Conservation (phyloP, 2,329 filamentous ascomycete species). For the Colletotrichum euphorbiae region DNA sequence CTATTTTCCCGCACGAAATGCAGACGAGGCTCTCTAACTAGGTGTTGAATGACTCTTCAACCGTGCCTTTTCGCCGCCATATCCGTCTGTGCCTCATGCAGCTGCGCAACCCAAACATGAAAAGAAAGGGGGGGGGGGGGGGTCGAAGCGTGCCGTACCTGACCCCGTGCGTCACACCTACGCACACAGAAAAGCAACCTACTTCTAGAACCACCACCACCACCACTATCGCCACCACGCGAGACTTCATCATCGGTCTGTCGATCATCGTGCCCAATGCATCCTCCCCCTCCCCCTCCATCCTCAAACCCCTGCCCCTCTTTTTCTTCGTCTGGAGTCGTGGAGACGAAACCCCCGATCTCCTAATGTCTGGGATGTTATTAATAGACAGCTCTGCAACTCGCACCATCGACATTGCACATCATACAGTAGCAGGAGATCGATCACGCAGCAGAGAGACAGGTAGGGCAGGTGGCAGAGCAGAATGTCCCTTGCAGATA, state of each 20-base stretch:
- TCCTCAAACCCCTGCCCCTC: neutral
- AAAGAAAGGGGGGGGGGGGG: no score
- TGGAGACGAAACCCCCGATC: conserved; percentile 6
- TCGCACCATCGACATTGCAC: conserved; percentile 4
- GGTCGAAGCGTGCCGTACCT: no score
- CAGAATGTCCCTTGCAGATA: conserved; percentile 22
- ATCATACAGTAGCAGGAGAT: no score
- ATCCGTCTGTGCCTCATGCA: neutral
- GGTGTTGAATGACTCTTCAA: neutral
- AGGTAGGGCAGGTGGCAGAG: neutral
- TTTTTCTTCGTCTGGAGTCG: conserved; percentile 26
- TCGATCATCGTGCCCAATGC: neutral
- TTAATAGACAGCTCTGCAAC: conserved; percentile 17
- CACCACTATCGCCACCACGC: neutral
- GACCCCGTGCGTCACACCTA: neutral
- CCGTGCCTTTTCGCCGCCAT: neutral
- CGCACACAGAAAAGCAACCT: conserved; percentile 1
- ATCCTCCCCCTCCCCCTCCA: neutral
- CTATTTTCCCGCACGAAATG: no score
- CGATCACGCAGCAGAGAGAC: neutral
- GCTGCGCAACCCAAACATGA: neutral
- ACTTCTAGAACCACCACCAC: conserved; percentile 31
- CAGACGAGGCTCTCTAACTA: no score
- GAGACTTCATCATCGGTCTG: neutral
- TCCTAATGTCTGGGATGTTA: conserved; percentile 26